phyloP scores from a whole-genome alignment of 352 stramenopile species.

The Globisporangium acanthophoron region DNA sequence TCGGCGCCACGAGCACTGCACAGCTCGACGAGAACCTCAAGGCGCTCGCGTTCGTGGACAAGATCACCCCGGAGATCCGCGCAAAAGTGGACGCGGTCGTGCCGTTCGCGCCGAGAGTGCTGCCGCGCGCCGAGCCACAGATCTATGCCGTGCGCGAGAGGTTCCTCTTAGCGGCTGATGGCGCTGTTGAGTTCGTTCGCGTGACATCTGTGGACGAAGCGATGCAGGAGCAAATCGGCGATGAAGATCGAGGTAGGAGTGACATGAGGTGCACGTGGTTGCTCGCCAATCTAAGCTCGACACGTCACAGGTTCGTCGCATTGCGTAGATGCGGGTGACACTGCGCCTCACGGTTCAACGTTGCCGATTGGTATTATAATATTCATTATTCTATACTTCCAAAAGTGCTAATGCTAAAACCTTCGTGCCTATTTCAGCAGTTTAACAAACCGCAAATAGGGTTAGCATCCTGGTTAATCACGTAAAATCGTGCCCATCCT shows the following conservation, averaged over 20 bases:
- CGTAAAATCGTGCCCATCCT: too few species aligned
- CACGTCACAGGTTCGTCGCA: too few species aligned
- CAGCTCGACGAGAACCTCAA: constrained; percentile 78
- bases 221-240: too few species aligned
- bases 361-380: background rate
- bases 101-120: constrained; percentile 28
- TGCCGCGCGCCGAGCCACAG: constrained; percentile 19
- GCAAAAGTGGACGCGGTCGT: constrained; percentile 65
- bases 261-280: too few species aligned
- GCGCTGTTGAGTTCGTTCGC: background rate
- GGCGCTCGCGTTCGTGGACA: constrained; percentile 49
- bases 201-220: background rate
- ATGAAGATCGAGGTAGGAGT: too few species aligned
- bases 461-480: too few species aligned
- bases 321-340: background rate
- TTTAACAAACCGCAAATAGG: background rate
- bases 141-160: constrained; percentile 28
- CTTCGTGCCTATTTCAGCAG: background rate
- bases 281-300: background rate
- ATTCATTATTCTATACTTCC: background rate
- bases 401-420: background rate
- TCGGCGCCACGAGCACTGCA: constrained; percentile 18
- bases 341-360: background rate
- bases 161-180: constrained; percentile 20
- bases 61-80: constrained; percentile 66